Evolutionary conservation across 2,329 filamentous ascomycete genomes (phyloP).

Genomic region (Geosmithia morbida): DNA sequence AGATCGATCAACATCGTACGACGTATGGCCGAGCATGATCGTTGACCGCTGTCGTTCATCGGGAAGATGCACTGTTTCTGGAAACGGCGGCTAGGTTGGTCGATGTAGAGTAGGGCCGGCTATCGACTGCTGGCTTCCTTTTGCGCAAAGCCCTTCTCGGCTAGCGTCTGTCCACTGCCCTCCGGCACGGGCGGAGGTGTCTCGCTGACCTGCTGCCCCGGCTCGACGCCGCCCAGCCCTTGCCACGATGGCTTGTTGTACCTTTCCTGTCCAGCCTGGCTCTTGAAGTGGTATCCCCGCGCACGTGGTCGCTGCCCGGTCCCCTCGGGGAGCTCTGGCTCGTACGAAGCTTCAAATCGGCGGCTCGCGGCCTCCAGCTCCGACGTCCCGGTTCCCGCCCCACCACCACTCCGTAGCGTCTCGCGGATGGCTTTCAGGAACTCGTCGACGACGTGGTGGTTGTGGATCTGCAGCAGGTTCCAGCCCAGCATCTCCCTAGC

Average conservation of each 20-base stretch:
- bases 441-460: slow-evolving; percentile 54
- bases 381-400: slow-evolving; percentile 23
- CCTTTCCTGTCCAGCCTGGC: slow-evolving; percentile 47
- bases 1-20: neutral
- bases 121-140: slow-evolving; percentile 6
- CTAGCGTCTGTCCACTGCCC: slow-evolving; percentile 29
- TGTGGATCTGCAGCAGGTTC: slow-evolving; percentile 86
- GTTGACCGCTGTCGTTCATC: too few species aligned
- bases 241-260: slow-evolving; percentile 57
- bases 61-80: neutral
- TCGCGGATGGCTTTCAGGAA: slow-evolving; percentile 63
- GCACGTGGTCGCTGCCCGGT: slow-evolving; percentile 67
- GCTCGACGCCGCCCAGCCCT: slow-evolving; percentile 23
- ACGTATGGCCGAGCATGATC: too few species aligned
- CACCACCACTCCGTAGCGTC: slow-evolving; percentile 30
- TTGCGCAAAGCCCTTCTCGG: slow-evolving; percentile 41
- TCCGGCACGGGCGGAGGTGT: slow-evolving; percentile 32
- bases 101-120: neutral
- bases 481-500: slow-evolving; percentile 96
- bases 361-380: slow-evolving; percentile 41
- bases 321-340: slow-evolving; percentile 53
- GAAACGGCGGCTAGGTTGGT: neutral
- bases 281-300: slow-evolving; percentile 71
- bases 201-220: slow-evolving; percentile 23
- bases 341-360: slow-evolving; percentile 42